These are phyloP conservation scores for Lasiodiplodia theobromae DNA, from an alignment of 2,329 filamentous ascomycete genomes.

Conservation along the genomic window DNA sequence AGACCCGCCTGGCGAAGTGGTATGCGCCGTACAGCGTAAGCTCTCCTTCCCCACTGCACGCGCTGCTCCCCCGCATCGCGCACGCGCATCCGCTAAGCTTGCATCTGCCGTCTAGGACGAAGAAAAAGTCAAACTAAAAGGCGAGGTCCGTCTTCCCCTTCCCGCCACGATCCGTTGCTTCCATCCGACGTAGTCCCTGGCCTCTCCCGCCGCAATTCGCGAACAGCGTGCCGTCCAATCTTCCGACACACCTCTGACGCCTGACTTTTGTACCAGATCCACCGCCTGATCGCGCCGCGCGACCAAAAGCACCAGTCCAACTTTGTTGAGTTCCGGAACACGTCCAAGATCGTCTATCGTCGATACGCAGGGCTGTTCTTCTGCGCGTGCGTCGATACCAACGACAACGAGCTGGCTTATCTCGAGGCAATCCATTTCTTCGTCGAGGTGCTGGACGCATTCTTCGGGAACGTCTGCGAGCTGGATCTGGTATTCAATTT, in stretches of 20 bases:
- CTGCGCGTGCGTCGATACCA: conserved; percentile 98
- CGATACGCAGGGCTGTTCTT: conserved; percentile 98
- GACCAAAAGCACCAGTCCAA: conserved; percentile 99
- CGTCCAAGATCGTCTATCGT: conserved; percentile 91
- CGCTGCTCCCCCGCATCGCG: neutral
- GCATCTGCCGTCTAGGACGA: conserved; percentile 71
- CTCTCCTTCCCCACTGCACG: conserved; percentile 26
- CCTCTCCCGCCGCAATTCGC: neutral
- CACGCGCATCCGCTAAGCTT: conserved; percentile 8
- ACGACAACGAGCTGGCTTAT: conserved; percentile 97
- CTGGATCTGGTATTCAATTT: conserved; percentile 84
- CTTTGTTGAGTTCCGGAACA: conserved; percentile 94
- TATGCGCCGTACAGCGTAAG: conserved; percentile 90
- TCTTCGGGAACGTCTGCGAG: conserved; percentile 99
- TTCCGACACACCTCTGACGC: conserved; percentile 11
- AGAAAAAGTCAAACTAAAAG: conserved; percentile 98
- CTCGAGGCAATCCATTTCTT: conserved; percentile 99
- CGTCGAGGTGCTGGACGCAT: conserved; percentile 96
- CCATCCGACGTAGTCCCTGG: conserved; percentile 2
- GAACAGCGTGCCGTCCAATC: conserved; percentile 8
- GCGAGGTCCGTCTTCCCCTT: conserved; percentile 70
- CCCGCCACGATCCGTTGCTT: neutral
- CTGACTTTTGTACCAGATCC: conserved; percentile 67
- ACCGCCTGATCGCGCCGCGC: conserved; percentile 94
- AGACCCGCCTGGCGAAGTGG: conserved; percentile 98